phyloP scores from a whole-genome alignment of 2,329 filamentous ascomycete species.

The Paramyrothecium sp. region DNA sequence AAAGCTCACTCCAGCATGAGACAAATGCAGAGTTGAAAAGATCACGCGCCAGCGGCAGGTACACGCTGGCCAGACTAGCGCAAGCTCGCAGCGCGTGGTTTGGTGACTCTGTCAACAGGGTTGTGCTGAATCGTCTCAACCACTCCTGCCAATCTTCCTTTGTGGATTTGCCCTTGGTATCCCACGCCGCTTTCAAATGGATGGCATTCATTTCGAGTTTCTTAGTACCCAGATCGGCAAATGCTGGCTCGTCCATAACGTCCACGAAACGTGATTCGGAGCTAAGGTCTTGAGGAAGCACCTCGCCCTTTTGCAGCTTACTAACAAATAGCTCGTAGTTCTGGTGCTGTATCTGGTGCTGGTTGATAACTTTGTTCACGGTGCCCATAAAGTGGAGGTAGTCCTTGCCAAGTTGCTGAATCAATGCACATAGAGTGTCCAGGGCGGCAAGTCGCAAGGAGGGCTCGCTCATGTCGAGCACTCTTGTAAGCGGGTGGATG shows the following conservation, averaged over 20 bases:
- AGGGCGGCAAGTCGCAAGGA: conserved; percentile 77
- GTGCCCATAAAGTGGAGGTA: conserved; percentile 93
- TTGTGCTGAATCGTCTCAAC: conserved; percentile 95
- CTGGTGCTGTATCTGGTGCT: conserved; percentile 79
- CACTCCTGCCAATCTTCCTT: conserved; percentile 99
- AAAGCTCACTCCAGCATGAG: conserved; percentile 97
- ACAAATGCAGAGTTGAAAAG: conserved; percentile 99
- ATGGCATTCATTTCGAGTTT: conserved; percentile 97
- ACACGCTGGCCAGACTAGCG: conserved; percentile 85
- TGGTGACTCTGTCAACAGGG: conserved; percentile 89
- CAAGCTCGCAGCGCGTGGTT: conserved; percentile 94
- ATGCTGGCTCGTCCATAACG: conserved; percentile 74
- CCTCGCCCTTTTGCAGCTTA: conserved; percentile 92
- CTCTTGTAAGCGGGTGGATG: conserved; percentile 85
- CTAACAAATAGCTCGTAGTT: conserved; percentile 92
- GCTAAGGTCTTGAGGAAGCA: conserved; percentile 90
- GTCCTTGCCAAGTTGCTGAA: conserved; percentile 93
- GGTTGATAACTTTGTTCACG: conserved; percentile 81
- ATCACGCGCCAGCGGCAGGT: conserved; percentile 86
- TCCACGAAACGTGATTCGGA: conserved; percentile 79
- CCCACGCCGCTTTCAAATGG: conserved; percentile 95
- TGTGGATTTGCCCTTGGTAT: conserved; percentile 93
- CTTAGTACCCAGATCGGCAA: conserved; percentile 83
- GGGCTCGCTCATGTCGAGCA: conserved; percentile 72
- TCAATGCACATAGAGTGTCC: conserved; percentile 91